These are phyloP conservation scores for Delphinella strobiligena DNA, from an alignment of 2,329 filamentous ascomycete species.

Conservation along the genomic window DNA sequence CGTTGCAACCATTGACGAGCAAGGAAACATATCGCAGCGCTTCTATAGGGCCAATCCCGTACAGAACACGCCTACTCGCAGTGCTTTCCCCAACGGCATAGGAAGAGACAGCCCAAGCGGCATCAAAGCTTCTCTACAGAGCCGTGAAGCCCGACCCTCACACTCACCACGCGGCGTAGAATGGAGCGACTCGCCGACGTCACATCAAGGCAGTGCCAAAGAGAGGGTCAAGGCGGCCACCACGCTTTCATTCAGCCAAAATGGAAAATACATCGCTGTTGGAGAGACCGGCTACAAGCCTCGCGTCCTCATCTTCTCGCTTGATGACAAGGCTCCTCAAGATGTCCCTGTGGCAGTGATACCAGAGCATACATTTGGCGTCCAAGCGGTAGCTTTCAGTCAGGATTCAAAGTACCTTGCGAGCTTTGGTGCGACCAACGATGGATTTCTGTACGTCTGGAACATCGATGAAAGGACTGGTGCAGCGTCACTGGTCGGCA, in stretches of 20 bases:
- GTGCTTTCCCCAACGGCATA: neutral
- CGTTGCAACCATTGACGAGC: slow-evolving; percentile 64
- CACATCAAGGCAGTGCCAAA: slow-evolving; percentile 72
- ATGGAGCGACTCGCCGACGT: slow-evolving; percentile 45
- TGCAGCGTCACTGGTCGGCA: slow-evolving; percentile 65
- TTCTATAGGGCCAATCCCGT: slow-evolving; percentile 65
- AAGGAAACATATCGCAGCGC: slow-evolving; percentile 55
- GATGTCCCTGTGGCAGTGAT: slow-evolving; percentile 77
- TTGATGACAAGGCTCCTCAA: slow-evolving; percentile 60
- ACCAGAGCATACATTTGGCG: slow-evolving; percentile 80
- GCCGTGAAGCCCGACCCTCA: neutral
- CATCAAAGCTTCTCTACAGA: slow-evolving; percentile 3
- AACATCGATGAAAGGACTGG: slow-evolving; percentile 72
- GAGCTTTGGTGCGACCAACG: slow-evolving; percentile 77
- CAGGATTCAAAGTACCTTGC: slow-evolving; percentile 76
- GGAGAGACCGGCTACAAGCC: slow-evolving; percentile 93
- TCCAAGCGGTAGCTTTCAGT: slow-evolving; percentile 81
- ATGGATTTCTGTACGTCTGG: slow-evolving; percentile 92
- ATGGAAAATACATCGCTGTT: slow-evolving; percentile 78
- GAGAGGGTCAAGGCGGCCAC: slow-evolving; percentile 92
- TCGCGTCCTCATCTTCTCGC: slow-evolving; percentile 78
- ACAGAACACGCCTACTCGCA: neutral
- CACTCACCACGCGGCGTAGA: slow-evolving; percentile 21
- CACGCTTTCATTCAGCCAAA: slow-evolving; percentile 75
- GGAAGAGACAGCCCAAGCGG: neutral